Conservation (phyloP, 2,329 filamentous ascomycete species). For the Claviceps pusilla region DNA sequence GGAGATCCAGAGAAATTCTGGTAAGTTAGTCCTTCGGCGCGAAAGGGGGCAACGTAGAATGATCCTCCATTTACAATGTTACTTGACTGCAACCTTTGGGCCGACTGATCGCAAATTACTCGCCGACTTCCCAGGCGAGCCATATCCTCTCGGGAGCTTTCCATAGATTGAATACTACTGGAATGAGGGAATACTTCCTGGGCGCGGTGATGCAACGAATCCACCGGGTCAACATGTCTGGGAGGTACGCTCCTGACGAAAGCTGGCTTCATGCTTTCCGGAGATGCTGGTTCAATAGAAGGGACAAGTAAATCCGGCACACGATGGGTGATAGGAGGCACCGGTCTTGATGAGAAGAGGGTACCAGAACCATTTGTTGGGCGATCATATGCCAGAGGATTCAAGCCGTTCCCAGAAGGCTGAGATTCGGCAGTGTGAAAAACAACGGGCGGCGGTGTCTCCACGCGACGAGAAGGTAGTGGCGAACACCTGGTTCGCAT, state of each 20-base stretch:
- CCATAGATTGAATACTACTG: conserved; percentile 1
- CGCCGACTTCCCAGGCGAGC: conserved; percentile 4
- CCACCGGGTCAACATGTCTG: conserved; percentile 11
- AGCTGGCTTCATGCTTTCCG: conserved; percentile 18
- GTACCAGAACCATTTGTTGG: conserved; percentile 8
- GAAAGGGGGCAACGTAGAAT: conserved; percentile 1
- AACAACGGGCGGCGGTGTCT: not conserved
- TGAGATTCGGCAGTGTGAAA: not conserved
- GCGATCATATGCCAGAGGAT: conserved; percentile 9
- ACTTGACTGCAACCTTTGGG: not conserved
- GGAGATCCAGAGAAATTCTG: not conserved
- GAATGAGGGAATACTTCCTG: conserved; percentile 8
- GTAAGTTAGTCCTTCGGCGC: not conserved
- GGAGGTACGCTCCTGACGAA: conserved; percentile 21
- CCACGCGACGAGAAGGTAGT: not conserved
- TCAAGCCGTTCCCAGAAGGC: conserved; percentile 13
- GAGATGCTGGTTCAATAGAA: conserved; percentile 31
- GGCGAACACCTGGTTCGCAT: conserved; percentile 2
- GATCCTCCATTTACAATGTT: conserved; percentile 1
- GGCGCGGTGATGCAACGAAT: conserved; percentile 8
- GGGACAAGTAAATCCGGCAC: conserved; percentile 29
- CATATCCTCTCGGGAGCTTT: not conserved
- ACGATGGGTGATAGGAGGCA: conserved; percentile 8
- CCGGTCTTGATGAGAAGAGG: conserved; percentile 5
- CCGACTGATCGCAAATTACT: conserved; percentile 7